Percentiles rank a stretch among this genome's conserved stretches.
Evolutionary conservation across 2,329 filamentous ascomycete species (phyloP).

Genomic region (Microcera coccophila): DNA sequence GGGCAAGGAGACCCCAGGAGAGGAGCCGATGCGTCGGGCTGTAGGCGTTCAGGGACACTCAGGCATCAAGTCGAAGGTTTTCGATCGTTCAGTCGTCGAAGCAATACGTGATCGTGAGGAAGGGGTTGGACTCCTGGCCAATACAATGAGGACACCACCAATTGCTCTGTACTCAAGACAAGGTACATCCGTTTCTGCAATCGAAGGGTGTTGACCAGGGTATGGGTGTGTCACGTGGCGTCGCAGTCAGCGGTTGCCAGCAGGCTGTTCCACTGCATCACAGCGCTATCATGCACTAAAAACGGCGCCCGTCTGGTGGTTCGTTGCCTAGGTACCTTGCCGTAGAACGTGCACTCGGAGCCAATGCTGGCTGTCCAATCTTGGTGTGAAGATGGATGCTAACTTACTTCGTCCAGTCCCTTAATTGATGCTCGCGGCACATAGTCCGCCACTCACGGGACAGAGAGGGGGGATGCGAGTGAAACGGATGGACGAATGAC

Average conservation of each 20-base stretch:
- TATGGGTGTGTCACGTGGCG: slow-evolving; percentile 27
- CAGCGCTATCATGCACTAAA: slow-evolving; percentile 25
- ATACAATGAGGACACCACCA: background rate
- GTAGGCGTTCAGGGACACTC: slow-evolving; percentile 23
- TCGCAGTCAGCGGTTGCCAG: slow-evolving; percentile 18
- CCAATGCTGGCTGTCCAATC: no score
- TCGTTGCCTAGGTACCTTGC: slow-evolving; percentile 3
- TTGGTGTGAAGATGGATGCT: no score
- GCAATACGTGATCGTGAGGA: slow-evolving; percentile 4
- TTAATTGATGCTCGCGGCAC: no score
- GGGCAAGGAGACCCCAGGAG: slow-evolving; percentile 22
- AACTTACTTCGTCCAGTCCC: no score
- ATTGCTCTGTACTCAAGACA: background rate
- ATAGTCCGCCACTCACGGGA: background rate
- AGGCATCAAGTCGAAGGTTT: slow-evolving; percentile 13
- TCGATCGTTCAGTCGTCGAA: background rate
- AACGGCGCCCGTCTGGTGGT: slow-evolving; percentile 19
- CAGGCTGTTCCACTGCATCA: slow-evolving; percentile 19
- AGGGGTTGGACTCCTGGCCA: background rate
- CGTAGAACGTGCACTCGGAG: no score
- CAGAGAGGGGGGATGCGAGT: background rate
- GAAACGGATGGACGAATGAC: background rate
- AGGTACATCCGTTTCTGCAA: slow-evolving; percentile 11
- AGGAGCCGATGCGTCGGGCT: slow-evolving; percentile 24
- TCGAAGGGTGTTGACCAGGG: slow-evolving; percentile 25